Evolutionary conservation across 1,139 yeast genomes (phyloP).

Genomic region (Yamadazyma dushanensis): DNA sequence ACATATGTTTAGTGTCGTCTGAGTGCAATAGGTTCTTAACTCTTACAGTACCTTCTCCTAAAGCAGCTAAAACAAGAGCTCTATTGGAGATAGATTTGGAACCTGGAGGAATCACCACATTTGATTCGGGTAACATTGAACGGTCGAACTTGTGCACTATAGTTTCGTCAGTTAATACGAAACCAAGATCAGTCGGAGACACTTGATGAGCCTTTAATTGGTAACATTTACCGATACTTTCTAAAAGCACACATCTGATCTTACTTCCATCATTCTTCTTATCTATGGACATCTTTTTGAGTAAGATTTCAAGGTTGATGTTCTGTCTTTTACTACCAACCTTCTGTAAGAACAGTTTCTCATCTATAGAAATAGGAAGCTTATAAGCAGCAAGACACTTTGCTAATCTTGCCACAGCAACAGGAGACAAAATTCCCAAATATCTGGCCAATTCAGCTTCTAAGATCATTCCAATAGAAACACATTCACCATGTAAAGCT

Average conservation of each 20-base stretch:
- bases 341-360: constrained; percentile 61
- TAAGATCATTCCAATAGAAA: constrained; percentile 87
- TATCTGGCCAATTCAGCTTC: constrained; percentile 95
- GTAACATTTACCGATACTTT: constrained; percentile 83
- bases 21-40: constrained; percentile 86
- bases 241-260: constrained; percentile 82
- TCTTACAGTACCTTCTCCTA: constrained; percentile 81
- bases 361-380: constrained; percentile 77
- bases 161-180: constrained; percentile 83
- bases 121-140: constrained; percentile 40
- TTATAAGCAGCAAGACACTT: constrained; percentile 85
- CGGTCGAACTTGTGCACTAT: constrained; percentile 57
- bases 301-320: constrained; percentile 69
- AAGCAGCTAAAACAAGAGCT: constrained; percentile 88
- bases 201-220: constrained; percentile 88
- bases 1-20: constrained; percentile 95
- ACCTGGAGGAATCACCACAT: constrained; percentile 83
- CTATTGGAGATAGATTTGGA: constrained; percentile 96
- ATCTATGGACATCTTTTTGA: constrained; percentile 90
- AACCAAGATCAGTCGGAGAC: constrained; percentile 74
- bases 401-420: constrained; percentile 87
- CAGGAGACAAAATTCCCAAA: constrained; percentile 84
- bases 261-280: constrained; percentile 93
- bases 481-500: constrained; percentile 97
- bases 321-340: constrained; percentile 61